Conservation (phyloP, 768 basidiomycete species). For the Boletus eberwhitei region DNA sequence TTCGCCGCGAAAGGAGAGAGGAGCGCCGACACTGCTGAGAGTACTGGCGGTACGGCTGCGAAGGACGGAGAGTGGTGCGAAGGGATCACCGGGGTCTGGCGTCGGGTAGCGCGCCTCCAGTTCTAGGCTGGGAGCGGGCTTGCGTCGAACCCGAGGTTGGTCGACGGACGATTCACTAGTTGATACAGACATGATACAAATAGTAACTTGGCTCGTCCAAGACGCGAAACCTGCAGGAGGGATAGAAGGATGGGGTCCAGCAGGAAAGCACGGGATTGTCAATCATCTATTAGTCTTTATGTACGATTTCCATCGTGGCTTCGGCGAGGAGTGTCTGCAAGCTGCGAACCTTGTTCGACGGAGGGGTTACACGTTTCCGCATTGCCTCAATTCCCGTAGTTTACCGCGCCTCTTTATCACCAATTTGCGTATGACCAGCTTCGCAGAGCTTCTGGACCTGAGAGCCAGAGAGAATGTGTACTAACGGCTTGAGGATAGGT, state of each 20-base stretch:
- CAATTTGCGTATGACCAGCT: constrained; percentile 12
- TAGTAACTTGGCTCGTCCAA: constrained; percentile 14
- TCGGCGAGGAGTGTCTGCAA: constrained; percentile 29
- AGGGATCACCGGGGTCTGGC: constrained; percentile 68
- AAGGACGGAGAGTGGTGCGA: constrained; percentile 64
- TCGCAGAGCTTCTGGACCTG: constrained; percentile 20
- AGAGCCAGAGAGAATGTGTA: background rate
- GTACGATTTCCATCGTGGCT: constrained; percentile 35
- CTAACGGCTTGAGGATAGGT: background rate
- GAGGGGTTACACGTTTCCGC: constrained; percentile 24
- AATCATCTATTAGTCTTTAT: constrained; percentile 24
- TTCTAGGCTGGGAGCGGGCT: constrained; percentile 54
- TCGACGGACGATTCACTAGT: constrained; percentile 22
- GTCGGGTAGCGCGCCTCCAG: constrained; percentile 55
- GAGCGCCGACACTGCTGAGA: constrained; percentile 28
- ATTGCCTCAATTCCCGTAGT: constrained; percentile 32
- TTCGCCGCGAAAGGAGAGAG: constrained; percentile 30
- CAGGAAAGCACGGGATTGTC: constrained; percentile 9
- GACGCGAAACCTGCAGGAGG: constrained; percentile 13
- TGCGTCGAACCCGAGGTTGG: constrained; percentile 40
- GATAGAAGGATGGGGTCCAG: constrained; percentile 13
- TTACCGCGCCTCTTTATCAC: constrained; percentile 30
- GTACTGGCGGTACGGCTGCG: constrained; percentile 53
- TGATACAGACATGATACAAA: constrained; percentile 32
- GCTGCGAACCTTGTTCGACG: constrained; percentile 17